Base-by-base conservation (phyloP, 176 grass and related monocot species). In the Guadua angustifolia region DNA sequence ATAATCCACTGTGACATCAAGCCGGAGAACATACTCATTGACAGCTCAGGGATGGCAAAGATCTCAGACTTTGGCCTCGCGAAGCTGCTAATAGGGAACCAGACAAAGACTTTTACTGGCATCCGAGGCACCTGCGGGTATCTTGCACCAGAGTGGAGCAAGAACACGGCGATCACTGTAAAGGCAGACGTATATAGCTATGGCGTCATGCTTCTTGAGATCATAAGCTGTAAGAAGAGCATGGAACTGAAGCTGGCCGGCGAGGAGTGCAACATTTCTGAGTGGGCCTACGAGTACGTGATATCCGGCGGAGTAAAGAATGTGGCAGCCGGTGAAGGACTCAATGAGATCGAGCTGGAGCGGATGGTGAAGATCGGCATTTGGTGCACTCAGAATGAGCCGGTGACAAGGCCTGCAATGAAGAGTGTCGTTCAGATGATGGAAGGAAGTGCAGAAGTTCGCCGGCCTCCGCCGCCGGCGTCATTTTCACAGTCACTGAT, bases 1-100 rank as follows among this genome's bases (percentile, higher is more conserved):
- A 84, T 89, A 51, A 72, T 89, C 44, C 87, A 92, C 55, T 92
- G 90, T 51, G 87, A 92, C 35, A 89, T 92, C 58, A 92, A 92
- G 52, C 90, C 90, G 7, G 83, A 89, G 74, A 89, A 92, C 46
- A 89, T 89, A 84, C 72, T 92, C 42, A 80, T 92, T 19, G 79
- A 92, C 19, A 65, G 73, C 15, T 36, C 50, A 8, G 83, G 69
- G 10, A 67, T 61, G 61, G 90, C 85, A 35, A 92, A 92, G 80
- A 89, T 92, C 56, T 84, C 87, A 35, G 79, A 89, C 68, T 92
- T 92, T 77, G 79, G 84, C 45, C 61, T 89, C 19, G 75, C 87
- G 1, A 92, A 87, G 59, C 69, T 92, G 33, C 67, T 92, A 6
- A 84, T 82, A 42, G 78, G 87, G 44, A 70, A 89, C 32, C 87